Conservation (phyloP, 208 protist species). For the Acanthamoeba culbertsoni region DNA sequence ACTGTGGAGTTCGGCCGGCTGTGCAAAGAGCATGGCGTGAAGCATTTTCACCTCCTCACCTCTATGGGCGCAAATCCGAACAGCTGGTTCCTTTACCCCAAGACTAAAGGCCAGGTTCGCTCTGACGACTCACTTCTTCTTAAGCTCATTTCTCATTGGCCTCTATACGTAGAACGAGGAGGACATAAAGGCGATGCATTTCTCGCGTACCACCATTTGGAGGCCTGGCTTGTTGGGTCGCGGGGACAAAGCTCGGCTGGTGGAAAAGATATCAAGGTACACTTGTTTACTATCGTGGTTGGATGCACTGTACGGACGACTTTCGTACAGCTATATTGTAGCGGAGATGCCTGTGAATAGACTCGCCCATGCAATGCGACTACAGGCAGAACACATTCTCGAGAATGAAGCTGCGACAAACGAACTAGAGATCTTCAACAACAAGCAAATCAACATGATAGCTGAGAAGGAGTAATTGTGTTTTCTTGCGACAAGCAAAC, state of each 20-base stretch:
- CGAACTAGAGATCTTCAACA: background rate
- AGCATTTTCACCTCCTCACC: conserved; percentile 58
- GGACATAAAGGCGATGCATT: conserved; percentile 45
- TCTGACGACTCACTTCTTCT: background rate
- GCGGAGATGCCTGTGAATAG: background rate
- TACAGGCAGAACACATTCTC: background rate
- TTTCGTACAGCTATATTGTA: background rate
- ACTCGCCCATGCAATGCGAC: background rate
- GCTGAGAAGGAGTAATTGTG: background rate
- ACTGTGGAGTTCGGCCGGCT: conserved; percentile 7
- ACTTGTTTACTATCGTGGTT: background rate
- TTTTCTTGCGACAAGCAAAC: background rate
- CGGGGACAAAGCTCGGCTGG: background rate
- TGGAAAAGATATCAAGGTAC: conserved; percentile 30
- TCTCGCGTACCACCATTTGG: conserved; percentile 54
- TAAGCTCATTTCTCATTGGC: background rate
- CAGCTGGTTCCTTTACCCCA: conserved; percentile 71
- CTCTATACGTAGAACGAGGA: conserved; percentile 45
- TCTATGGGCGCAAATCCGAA: conserved; percentile 56
- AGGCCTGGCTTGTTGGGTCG: conserved; percentile 62
- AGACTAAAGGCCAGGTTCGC: conserved; percentile 64
- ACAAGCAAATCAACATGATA: background rate
- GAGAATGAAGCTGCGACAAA: background rate
- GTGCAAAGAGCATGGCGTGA: conserved; percentile 49
- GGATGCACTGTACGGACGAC: background rate